A percentile compares a stretch with the other conserved stretches of the same genome.
Evolutionary conservation across 148 eudicot species (phyloP).

Genomic region (Vaccinium corymbosum): DNA sequence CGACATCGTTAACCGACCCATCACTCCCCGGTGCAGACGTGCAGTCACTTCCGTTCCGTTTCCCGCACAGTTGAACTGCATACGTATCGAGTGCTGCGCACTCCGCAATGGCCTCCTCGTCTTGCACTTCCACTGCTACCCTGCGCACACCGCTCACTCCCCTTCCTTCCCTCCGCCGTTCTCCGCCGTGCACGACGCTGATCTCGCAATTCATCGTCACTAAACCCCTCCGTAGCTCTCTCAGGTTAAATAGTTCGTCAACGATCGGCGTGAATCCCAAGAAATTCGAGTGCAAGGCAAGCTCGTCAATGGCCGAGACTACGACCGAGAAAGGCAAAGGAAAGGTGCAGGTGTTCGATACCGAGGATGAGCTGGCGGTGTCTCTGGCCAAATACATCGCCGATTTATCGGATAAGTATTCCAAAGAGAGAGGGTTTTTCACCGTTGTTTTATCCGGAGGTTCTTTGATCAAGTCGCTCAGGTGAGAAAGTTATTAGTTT

Average conservation of each 20-base stretch:
- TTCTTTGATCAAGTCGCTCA: constrained; percentile 60
- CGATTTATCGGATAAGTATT: constrained; percentile 48
- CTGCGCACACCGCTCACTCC: constrained; percentile 13
- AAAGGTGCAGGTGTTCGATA: constrained; percentile 29
- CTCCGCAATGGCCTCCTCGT: constrained; percentile 14
- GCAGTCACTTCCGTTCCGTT: too few relatives aligned
- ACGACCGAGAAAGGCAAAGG: constrained; percentile 26
- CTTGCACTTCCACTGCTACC: not conserved
- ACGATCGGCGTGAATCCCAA: not conserved
- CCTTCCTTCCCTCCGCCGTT: not conserved
- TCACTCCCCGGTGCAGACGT: too few relatives aligned
- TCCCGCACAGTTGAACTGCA: not conserved
- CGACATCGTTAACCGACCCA: not conserved
- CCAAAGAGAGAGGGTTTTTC: constrained; percentile 52
- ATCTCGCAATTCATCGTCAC: not conserved
- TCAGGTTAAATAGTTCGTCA: not conserved
- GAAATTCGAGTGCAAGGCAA: not conserved
- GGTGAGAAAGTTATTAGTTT: constrained; percentile 26
- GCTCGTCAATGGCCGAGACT: constrained; percentile 30
- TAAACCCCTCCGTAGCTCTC: not conserved
- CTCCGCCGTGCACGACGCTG: not conserved
- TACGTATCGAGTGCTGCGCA: not conserved
- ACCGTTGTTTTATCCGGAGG: constrained; percentile 88
- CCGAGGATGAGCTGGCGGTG: constrained; percentile 55
- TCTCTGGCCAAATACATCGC: constrained; percentile 54